Conservation (phyloP, 495 filamentous ascomycete genomes). For the Bryoglossum gracile region DNA sequence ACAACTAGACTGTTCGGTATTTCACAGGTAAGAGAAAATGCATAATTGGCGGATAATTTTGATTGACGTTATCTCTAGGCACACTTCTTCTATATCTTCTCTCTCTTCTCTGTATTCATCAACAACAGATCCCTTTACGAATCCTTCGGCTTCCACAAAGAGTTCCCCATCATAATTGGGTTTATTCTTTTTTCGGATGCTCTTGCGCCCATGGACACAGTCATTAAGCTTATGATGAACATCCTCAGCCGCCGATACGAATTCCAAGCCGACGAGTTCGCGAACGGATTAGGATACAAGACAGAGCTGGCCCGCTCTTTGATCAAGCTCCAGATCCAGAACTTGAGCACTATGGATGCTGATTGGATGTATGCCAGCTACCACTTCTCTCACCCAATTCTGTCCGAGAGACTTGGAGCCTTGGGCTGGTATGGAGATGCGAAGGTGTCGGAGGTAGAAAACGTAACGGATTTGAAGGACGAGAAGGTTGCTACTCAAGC, state of each 20-base stretch:
- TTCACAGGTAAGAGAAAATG: slow-evolving; percentile 59
- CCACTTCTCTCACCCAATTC: slow-evolving; percentile 95
- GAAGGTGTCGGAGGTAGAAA: slow-evolving; percentile 30
- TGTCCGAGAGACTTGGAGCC: slow-evolving; percentile 85
- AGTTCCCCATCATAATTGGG: slow-evolving; percentile 89
- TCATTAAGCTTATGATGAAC: slow-evolving; percentile 93
- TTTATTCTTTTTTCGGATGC: slow-evolving; percentile 96
- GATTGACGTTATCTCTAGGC: slow-evolving; percentile 32
- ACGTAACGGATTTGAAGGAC: too few relatives aligned
- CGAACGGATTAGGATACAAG: slow-evolving; percentile 76
- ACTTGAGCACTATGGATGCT: slow-evolving; percentile 96
- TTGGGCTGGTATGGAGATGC: slow-evolving; percentile 65
- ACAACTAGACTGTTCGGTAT: slow-evolving; percentile 88
- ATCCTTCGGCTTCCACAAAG: slow-evolving; percentile 80
- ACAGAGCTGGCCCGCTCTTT: slow-evolving; percentile 75
- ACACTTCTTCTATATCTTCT: slow-evolving; percentile 94
- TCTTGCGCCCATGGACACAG: slow-evolving; percentile 79
- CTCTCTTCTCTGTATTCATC: slow-evolving; percentile 93
- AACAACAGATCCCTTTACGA: slow-evolving; percentile 86
- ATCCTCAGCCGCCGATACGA: slow-evolving; percentile 88
- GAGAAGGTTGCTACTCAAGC: slow-evolving; percentile 26
- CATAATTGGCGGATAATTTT: background rate
- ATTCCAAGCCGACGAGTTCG: slow-evolving; percentile 92
- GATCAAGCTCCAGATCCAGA: slow-evolving; percentile 97
- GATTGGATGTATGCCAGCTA: slow-evolving; percentile 98